phyloP scores from a whole-genome alignment of 345 rosid species.

The Gossypium raimondii region DNA sequence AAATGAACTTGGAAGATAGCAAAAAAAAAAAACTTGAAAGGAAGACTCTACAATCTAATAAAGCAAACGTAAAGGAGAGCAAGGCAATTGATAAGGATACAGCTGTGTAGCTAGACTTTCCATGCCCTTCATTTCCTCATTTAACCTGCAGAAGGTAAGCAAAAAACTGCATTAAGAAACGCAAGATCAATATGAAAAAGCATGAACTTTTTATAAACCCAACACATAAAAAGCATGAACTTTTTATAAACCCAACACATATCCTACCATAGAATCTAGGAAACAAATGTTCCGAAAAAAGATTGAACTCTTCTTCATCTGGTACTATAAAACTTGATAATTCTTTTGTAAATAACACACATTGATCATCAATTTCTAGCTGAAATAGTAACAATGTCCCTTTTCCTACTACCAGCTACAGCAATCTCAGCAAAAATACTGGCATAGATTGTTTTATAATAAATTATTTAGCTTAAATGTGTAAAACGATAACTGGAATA shows the following conservation, averaged over 20 bases:
- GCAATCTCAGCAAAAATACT: neutral
- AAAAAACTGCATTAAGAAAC: conserved; percentile 2
- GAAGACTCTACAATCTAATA: neutral
- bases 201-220: neutral
- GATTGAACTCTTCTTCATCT: neutral
- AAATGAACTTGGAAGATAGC: too few relatives aligned
- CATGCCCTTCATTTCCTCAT: conserved; percentile 81
- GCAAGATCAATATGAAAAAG: neutral
- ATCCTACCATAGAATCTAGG: neutral
- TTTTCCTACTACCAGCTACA: neutral
- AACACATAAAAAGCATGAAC: neutral
- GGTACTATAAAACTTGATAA: neutral
- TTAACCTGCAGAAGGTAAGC: conserved; percentile 49
- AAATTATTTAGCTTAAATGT: neutral
- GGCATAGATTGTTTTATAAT: neutral
- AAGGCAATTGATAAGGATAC: conserved; percentile 58
- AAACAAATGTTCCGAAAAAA: neutral
- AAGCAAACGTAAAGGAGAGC: neutral
- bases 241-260: neutral
- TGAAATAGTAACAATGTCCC: neutral
- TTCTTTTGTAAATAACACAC: neutral
- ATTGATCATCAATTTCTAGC: neutral
- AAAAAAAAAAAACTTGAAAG: too few relatives aligned
- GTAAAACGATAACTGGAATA: neutral
- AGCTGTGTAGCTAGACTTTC: conserved; percentile 58